phyloP scores from a whole-genome alignment of 768 basidiomycete genomes.

The Trametes maxima region DNA sequence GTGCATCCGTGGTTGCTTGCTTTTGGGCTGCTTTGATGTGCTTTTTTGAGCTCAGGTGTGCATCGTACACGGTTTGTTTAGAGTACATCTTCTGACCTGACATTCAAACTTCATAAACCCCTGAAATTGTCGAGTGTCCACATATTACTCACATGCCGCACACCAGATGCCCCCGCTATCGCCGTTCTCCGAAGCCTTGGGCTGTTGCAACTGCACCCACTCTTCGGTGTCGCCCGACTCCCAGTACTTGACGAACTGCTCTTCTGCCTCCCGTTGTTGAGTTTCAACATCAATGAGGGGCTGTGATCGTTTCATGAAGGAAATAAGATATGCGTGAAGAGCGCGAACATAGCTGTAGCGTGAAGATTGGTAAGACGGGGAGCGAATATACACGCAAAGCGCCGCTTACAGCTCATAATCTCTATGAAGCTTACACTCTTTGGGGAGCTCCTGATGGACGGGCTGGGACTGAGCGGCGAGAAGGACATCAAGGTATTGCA shows the following conservation, averaged over 20 bases:
- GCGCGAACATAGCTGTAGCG: conserved; percentile 76
- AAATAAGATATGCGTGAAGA: conserved; percentile 81
- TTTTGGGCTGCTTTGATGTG: conserved; percentile 90
- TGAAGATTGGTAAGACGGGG: not conserved
- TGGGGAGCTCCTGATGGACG: conserved; percentile 70
- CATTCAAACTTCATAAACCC: not conserved
- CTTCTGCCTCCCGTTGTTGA: conserved; percentile 63
- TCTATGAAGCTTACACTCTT: conserved; percentile 65
- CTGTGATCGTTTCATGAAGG: conserved; percentile 82
- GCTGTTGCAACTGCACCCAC: conserved; percentile 62
- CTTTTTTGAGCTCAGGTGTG: conserved; percentile 93
- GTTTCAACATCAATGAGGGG: conserved; percentile 79
- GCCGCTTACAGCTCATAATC: conserved; percentile 80
- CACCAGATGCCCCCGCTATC: conserved; percentile 87
- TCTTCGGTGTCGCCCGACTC: conserved; percentile 70
- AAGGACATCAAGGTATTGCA: conserved; percentile 92
- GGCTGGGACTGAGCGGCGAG: conserved; percentile 59
- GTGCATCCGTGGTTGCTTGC: conserved; percentile 50
- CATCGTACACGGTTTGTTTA: conserved; percentile 97
- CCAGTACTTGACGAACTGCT: conserved; percentile 82
- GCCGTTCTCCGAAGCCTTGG: conserved; percentile 40
- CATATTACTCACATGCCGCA: conserved; percentile 71
- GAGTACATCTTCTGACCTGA: conserved; percentile 93
- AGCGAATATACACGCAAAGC: not conserved
- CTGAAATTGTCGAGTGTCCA: conserved; percentile 5